Percentiles rank a stretch among this genome's conserved stretches.
Conservation (phyloP, 768 basidiomycete species). For the Suillus spraguei region DNA sequence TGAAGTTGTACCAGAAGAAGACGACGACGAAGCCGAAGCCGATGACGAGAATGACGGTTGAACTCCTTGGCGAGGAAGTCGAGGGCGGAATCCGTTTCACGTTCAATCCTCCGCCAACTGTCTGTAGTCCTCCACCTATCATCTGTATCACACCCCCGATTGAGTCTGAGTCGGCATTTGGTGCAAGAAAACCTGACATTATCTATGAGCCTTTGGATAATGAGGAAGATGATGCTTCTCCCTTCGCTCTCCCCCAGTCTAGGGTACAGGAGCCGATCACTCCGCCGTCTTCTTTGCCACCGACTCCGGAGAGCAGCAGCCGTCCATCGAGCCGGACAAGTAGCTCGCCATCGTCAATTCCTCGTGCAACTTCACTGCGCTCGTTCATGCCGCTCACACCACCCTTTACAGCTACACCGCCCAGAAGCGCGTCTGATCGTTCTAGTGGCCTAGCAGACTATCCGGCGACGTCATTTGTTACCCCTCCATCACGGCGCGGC, state of each 20-base stretch:
- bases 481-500: slow-evolving; percentile 57
- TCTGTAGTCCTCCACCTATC: slow-evolving; percentile 32
- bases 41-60: slow-evolving; percentile 45
- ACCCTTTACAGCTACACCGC: slow-evolving; percentile 35
- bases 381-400: slow-evolving; percentile 34
- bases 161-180: slow-evolving; percentile 17
- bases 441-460: slow-evolving; percentile 24
- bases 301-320: slow-evolving; percentile 9
- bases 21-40: slow-evolving; percentile 28
- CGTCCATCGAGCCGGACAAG: slow-evolving; percentile 19
- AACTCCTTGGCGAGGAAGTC: slow-evolving; percentile 59
- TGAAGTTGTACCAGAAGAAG: slow-evolving; percentile 46
- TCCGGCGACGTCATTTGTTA: slow-evolving; percentile 39
- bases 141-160: slow-evolving; percentile 21
- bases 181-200: slow-evolving; percentile 12
- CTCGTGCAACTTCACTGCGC: slow-evolving; percentile 43
- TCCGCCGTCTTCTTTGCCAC: slow-evolving; percentile 15
- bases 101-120: slow-evolving; percentile 59
- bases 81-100: slow-evolving; percentile 75
- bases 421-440: slow-evolving; percentile 33
- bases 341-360: slow-evolving; percentile 53
- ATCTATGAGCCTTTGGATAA: slow-evolving; percentile 21
- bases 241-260: slow-evolving; percentile 28
- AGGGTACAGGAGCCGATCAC: slow-evolving; percentile 15
- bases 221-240: slow-evolving; percentile 23